Evolutionary conservation across 2,329 filamentous ascomycete genomes (phyloP).

Genomic region (Simplicillium aogashimaense): DNA sequence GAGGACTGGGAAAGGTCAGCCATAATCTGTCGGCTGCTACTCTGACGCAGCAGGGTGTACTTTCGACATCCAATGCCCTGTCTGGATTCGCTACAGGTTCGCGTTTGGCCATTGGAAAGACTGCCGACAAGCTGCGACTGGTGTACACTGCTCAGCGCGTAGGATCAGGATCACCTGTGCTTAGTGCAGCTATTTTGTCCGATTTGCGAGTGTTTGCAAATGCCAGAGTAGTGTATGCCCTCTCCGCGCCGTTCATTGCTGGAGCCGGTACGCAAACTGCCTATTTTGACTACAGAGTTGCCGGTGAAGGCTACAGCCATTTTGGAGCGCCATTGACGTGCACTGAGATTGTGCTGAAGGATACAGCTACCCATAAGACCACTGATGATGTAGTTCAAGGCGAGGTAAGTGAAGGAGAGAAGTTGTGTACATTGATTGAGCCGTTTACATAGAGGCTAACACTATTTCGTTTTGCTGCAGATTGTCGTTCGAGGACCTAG

Average conservation of each 20-base stretch:
- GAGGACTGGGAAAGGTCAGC: constrained; percentile 54
- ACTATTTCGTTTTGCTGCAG: constrained; percentile 23
- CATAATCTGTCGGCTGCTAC: constrained; percentile 64
- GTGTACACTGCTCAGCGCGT: constrained; percentile 69
- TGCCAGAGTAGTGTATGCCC: constrained; percentile 73
- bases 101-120: constrained; percentile 47
- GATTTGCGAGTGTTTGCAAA: constrained; percentile 75
- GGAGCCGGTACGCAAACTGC: constrained; percentile 83
- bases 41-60: constrained; percentile 59
- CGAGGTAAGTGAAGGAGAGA: constrained; percentile 39
- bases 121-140: constrained; percentile 67
- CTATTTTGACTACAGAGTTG: constrained; percentile 70
- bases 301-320: constrained; percentile 39
- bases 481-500: constrained; percentile 64
- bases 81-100: constrained; percentile 47
- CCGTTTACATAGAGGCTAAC: not conserved
- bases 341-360: constrained; percentile 66
- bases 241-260: constrained; percentile 74
- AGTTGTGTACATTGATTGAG: no score
- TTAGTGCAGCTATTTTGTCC: constrained; percentile 62
- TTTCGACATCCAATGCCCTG: constrained; percentile 45
- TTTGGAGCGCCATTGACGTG: constrained; percentile 77
- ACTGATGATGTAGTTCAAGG: constrained; percentile 53
- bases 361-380: constrained; percentile 49
- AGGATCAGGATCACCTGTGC: constrained; percentile 48